Evolutionary conservation across 768 basidiomycete species (phyloP).

Genomic region (Trametes cingulata): DNA sequence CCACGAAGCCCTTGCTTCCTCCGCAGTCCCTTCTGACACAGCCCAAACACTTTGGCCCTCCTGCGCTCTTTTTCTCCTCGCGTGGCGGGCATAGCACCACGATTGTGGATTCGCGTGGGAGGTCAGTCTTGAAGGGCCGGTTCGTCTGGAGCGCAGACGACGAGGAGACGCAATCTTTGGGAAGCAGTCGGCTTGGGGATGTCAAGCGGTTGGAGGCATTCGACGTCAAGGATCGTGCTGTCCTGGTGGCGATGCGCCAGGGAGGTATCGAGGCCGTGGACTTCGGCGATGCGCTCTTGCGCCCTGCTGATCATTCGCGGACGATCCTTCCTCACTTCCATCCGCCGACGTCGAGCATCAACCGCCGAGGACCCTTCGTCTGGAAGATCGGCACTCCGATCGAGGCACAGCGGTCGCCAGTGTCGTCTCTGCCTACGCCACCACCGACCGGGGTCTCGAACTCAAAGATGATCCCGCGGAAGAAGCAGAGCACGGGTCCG

Average conservation of each 20-base stretch:
- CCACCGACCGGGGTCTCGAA: slow-evolving; percentile 25
- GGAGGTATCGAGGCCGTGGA: slow-evolving; percentile 84
- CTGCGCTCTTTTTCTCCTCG: slow-evolving; percentile 83
- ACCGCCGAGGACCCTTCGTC: slow-evolving; percentile 71
- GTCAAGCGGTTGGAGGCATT: slow-evolving; percentile 83
- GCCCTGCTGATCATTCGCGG: slow-evolving; percentile 79
- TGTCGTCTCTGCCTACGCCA: slow-evolving; percentile 37
- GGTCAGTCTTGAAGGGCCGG: slow-evolving; percentile 79
- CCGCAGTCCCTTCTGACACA: slow-evolving; percentile 80
- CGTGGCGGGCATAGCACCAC: slow-evolving; percentile 89
- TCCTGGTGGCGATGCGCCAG: slow-evolving; percentile 84
- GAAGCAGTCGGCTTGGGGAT: slow-evolving; percentile 65
- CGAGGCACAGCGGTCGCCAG: slow-evolving; percentile 40
- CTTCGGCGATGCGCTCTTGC: slow-evolving; percentile 74
- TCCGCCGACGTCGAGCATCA: slow-evolving; percentile 59
- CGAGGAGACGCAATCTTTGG: slow-evolving; percentile 39
- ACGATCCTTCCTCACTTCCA: slow-evolving; percentile 70
- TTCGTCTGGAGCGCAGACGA: slow-evolving; percentile 79
- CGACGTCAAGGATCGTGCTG: slow-evolving; percentile 71
- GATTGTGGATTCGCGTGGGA: slow-evolving; percentile 83
- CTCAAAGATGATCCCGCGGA: slow-evolving; percentile 33
- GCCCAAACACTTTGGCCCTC: slow-evolving; percentile 82
- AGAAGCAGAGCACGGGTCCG: slow-evolving; percentile 50
- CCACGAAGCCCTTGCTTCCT: slow-evolving; percentile 56
- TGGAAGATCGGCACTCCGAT: slow-evolving; percentile 84